These are phyloP conservation scores for Pisolithus tinctorius DNA, from an alignment of 768 basidiomycete genomes.

Conservation along the genomic window DNA sequence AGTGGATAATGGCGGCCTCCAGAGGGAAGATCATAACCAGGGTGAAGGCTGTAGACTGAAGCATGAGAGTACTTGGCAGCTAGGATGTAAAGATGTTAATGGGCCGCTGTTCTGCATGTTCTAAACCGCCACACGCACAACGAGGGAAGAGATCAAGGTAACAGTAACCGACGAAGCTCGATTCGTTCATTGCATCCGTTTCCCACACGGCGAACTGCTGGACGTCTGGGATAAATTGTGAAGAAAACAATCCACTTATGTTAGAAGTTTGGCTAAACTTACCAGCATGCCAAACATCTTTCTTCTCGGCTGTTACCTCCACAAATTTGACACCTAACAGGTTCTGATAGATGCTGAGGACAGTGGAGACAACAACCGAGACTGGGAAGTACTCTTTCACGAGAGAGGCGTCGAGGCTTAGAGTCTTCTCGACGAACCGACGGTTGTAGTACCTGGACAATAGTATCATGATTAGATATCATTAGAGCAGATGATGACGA, in stretches of 20 bases:
- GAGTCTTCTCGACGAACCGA: slow-evolving; percentile 52
- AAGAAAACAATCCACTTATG: background rate
- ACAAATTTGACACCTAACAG: slow-evolving; percentile 69
- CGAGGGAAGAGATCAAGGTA: slow-evolving; percentile 87
- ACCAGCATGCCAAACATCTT: slow-evolving; percentile 79
- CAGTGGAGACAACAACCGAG: slow-evolving; percentile 70
- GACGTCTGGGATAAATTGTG: slow-evolving; percentile 44
- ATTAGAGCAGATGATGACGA: too few species aligned
- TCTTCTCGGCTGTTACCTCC: slow-evolving; percentile 45
- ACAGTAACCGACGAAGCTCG: slow-evolving; percentile 76
- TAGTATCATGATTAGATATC: background rate
- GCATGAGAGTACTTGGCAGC: slow-evolving; percentile 81
- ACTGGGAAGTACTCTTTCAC: slow-evolving; percentile 92
- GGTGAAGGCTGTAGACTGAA: slow-evolving; percentile 72
- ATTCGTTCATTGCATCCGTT: slow-evolving; percentile 59
- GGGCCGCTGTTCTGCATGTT: background rate
- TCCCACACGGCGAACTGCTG: slow-evolving; percentile 85
- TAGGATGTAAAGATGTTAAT: slow-evolving; percentile 17
- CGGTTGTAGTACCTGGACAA: slow-evolving; percentile 25
- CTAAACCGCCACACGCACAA: slow-evolving; percentile 34
- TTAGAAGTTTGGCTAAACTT: slow-evolving; percentile 7
- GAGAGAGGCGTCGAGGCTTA: slow-evolving; percentile 67
- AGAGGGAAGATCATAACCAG: slow-evolving; percentile 52
- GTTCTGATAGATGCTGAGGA: slow-evolving; percentile 78
- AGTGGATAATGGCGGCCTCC: slow-evolving; percentile 67